Conservation (phyloP, 306 rosid genomes). For the Quercus gilva region DNA sequence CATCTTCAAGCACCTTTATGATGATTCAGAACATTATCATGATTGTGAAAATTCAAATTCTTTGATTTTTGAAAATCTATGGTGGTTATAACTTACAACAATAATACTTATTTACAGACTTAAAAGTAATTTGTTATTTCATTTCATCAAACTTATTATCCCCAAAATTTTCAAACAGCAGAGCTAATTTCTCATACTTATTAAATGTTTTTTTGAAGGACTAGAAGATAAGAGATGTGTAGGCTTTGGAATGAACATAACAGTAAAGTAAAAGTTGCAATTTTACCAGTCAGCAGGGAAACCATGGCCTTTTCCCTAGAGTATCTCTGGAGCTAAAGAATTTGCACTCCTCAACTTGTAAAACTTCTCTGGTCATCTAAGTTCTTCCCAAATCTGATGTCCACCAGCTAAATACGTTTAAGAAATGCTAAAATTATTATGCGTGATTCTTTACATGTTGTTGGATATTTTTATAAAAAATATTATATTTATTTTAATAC, state of each 20-base stretch:
- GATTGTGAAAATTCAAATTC: neutral
- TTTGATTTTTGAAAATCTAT: neutral
- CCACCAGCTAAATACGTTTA: slow-evolving; percentile 56
- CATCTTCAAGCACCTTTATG: neutral
- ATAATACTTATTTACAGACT: neutral
- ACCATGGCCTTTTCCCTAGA: slow-evolving; percentile 94
- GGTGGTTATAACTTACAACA: neutral
- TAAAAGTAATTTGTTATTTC: neutral
- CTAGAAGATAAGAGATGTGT: neutral
- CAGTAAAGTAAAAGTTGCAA: slow-evolving; percentile 17
- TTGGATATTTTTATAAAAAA: no score
- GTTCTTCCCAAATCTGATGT: slow-evolving; percentile 81
- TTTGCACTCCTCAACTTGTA: slow-evolving; percentile 87
- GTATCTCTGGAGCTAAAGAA: slow-evolving; percentile 81
- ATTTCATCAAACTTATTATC: neutral
- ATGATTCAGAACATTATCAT: neutral
- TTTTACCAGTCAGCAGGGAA: slow-evolving; percentile 90
- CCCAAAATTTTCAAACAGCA: neutral
- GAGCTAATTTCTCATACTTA: neutral
- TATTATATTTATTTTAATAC: no score
- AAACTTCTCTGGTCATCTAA: slow-evolving; percentile 62
- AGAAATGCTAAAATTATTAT: no score
- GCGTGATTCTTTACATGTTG: no score
- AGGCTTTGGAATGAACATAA: slow-evolving; percentile 12
- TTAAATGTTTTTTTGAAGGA: neutral